Percentiles rank a stretch among this genome's conserved stretches.
These are phyloP conservation scores for Pyrenophora seminiperda DNA, from an alignment of 2,329 filamentous ascomycete species.

Conservation along the genomic window DNA sequence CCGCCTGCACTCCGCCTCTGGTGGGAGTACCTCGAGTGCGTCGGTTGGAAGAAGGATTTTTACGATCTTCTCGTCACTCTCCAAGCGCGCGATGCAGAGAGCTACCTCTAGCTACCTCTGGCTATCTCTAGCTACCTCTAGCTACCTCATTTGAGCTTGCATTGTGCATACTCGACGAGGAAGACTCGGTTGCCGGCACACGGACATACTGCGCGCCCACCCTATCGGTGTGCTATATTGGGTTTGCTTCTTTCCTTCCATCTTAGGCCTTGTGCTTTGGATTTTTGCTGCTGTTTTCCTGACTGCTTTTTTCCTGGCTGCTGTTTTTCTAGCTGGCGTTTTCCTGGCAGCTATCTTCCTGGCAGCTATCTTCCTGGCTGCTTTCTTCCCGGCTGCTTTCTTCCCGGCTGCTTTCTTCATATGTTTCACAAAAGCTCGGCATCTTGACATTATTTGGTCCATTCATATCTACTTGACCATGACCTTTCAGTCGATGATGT, in stretches of 20 bases:
- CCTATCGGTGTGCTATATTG: too few relatives aligned
- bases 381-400: background rate
- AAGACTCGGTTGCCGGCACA: background rate
- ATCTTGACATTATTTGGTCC: background rate
- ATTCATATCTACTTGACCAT: background rate
- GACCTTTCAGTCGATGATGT: background rate
- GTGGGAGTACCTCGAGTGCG: slow-evolving; percentile 56
- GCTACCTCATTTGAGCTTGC: slow-evolving; percentile 3
- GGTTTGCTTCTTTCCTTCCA: too few relatives aligned
- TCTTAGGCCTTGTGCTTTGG: too few relatives aligned
- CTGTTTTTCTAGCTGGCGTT: background rate
- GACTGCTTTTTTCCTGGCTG: background rate
- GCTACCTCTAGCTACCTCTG: slow-evolving; percentile 4
- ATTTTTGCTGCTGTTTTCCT: background rate
- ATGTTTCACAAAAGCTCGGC: too few relatives aligned
- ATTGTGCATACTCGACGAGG: background rate
- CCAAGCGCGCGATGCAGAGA: slow-evolving; percentile 17
- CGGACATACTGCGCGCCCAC: too few relatives aligned
- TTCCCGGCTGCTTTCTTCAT: background rate
- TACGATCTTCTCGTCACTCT: slow-evolving; percentile 48
- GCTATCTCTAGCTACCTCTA: slow-evolving; percentile 7
- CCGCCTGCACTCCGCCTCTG: slow-evolving; percentile 52
- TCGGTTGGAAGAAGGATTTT: slow-evolving; percentile 50
- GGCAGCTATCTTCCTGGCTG: background rate
- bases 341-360: background rate